Percentiles rank a stretch among this genome's conserved stretches.
phyloP scores from a whole-genome alignment of 768 basidiomycete species.

The Calocybe gangraenosa region DNA sequence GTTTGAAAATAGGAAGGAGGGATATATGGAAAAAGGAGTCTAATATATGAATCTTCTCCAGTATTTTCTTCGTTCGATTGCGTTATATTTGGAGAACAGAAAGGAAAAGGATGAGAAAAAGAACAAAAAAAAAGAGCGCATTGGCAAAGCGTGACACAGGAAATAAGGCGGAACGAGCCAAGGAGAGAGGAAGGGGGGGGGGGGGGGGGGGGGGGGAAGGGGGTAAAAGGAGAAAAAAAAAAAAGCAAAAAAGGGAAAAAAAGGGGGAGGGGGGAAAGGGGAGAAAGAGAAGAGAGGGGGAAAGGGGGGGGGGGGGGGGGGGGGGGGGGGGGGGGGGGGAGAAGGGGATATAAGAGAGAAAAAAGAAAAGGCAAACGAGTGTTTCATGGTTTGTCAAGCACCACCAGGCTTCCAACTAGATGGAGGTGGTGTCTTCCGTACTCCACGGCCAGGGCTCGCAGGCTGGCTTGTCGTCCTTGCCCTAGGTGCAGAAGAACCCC shows the following conservation, averaged over 20 bases:
- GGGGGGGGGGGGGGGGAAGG: too few species aligned
- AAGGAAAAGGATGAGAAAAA: too few species aligned
- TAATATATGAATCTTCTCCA: too few species aligned
- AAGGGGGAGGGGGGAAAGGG: conserved; percentile 11
- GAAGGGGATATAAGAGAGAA: not conserved
- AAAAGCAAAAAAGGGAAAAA: conserved; percentile 10
- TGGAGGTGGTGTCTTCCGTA: conserved; percentile 43
- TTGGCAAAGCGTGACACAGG: conserved; percentile 2
- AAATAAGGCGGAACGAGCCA: conserved; percentile 7
- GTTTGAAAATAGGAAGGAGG: conserved; percentile 4
- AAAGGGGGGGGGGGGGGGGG: conserved; percentile 5
- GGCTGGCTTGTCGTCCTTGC: conserved; percentile 45
- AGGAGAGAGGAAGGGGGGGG: conserved; percentile 2
- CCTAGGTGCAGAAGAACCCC: conserved; percentile 20
- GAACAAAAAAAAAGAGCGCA: conserved; percentile 3
- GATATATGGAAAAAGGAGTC: not conserved
- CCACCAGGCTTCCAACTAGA: conserved; percentile 56
- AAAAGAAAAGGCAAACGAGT: conserved; percentile 6
- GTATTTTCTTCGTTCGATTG: conserved; percentile 8
- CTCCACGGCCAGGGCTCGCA: conserved; percentile 25
- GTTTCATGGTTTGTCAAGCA: conserved; percentile 14
- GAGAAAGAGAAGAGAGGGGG: conserved; percentile 2
- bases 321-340: too few species aligned
- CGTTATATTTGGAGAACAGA: too few species aligned
- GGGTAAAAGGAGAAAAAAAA: conserved; percentile 11